These are phyloP conservation scores for Spathaspora arborariae DNA, from an alignment of 805 yeast genomes.

Conservation along the genomic window DNA sequence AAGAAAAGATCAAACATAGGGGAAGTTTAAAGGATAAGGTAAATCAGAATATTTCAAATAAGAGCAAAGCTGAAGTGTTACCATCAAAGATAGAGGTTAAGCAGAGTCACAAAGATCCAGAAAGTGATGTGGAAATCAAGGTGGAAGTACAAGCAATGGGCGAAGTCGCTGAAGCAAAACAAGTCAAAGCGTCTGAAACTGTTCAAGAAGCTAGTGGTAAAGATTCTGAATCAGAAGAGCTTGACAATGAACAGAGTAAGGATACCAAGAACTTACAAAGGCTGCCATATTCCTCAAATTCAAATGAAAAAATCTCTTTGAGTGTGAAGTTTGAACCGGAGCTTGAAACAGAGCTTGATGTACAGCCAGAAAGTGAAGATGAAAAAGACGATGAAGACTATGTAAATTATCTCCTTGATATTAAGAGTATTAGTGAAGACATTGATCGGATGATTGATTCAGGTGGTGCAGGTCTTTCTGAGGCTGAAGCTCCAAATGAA, in stretches of 20 bases:
- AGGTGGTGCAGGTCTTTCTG: background rate
- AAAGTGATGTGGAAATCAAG: conserved; percentile 2
- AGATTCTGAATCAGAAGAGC: background rate
- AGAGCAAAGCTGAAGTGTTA: background rate
- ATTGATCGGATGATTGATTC: conserved; percentile 7
- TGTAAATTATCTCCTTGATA: conserved; percentile 16
- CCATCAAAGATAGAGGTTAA: conserved; percentile 4
- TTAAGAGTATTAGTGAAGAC: conserved; percentile 10
- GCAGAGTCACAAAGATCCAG: conserved; percentile 5
- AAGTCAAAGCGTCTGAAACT: background rate
- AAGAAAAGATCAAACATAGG: conserved; percentile 1
- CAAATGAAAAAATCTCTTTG: background rate
- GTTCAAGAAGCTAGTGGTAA: background rate
- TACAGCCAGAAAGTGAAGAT: background rate
- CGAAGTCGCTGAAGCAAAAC: background rate
- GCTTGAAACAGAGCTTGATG: background rate
- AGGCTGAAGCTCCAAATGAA: background rate
- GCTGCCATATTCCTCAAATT: background rate
- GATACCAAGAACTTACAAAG: background rate
- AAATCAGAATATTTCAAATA: background rate
- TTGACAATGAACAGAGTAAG: no score
- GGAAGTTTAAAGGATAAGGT: conserved; percentile 1
- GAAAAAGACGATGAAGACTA: conserved; percentile 5
- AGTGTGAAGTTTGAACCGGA: background rate
- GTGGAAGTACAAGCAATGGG: background rate